Percentiles rank a stretch among this genome's conserved stretches.
These are phyloP conservation scores for Amanita molliuscula DNA, from an alignment of 768 basidiomycete species.

Conservation along the genomic window DNA sequence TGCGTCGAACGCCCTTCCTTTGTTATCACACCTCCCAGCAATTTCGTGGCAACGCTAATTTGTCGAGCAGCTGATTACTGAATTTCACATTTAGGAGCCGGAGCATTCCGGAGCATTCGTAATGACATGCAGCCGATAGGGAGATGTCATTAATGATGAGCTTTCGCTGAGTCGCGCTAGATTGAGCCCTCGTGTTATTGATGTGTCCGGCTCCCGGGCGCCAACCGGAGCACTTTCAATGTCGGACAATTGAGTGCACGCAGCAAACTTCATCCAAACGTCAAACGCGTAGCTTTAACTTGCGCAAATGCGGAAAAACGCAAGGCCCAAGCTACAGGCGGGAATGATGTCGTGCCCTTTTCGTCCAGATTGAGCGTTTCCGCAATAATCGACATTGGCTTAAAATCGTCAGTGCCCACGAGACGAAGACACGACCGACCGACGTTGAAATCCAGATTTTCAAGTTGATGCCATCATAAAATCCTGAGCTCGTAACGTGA, in stretches of 20 bases:
- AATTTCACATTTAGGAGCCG: neutral
- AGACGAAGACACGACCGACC: neutral
- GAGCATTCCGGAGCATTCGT: too few relatives aligned
- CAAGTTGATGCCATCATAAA: neutral
- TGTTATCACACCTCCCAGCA: too few relatives aligned
- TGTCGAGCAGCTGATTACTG: too few relatives aligned
- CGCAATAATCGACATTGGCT: neutral
- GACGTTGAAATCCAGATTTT: neutral
- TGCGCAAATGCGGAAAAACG: neutral
- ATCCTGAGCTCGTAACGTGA: neutral
- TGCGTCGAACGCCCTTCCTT: too few relatives aligned
- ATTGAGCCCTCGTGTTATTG: neutral
- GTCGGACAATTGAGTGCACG: neutral
- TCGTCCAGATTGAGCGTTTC: neutral
- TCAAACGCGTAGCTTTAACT: neutral
- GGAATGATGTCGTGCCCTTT: neutral
- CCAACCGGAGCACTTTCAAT: neutral
- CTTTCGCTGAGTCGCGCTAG: neutral
- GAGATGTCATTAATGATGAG: neutral
- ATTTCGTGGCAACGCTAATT: too few relatives aligned
- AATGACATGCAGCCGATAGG: too few relatives aligned
- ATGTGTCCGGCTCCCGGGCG: neutral
- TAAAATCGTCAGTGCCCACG: neutral
- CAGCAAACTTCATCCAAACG: neutral
- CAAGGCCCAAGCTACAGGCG: neutral